Evolutionary conservation across 495 filamentous ascomycete genomes (phyloP).

Genomic region (Aspergillus carlsbadensis): DNA sequence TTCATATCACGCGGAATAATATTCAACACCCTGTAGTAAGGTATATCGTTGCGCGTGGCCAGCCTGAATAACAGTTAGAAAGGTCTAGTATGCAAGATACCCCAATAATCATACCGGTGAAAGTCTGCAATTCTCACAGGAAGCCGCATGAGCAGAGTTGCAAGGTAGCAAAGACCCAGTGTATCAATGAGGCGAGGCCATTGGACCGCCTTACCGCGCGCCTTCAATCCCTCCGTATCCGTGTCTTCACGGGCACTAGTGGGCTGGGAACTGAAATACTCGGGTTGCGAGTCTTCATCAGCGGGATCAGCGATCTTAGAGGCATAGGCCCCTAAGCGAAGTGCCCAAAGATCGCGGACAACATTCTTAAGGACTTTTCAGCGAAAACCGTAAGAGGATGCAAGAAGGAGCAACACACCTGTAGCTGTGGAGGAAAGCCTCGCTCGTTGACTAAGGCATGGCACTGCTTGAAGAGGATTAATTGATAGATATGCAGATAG

Average conservation of each 20-base stretch:
- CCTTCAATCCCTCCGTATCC: constrained; percentile 26
- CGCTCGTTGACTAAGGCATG: constrained; percentile 59
- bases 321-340: constrained; percentile 56
- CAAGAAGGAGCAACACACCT: constrained; percentile 32
- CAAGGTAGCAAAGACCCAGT: constrained; percentile 67
- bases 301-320: constrained; percentile 34
- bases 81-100: background rate
- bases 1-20: constrained; percentile 65
- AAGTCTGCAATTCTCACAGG: constrained; percentile 64
- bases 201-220: constrained; percentile 26
- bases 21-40: constrained; percentile 42
- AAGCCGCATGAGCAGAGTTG: constrained; percentile 59
- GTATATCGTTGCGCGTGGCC: constrained; percentile 46
- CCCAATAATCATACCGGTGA: constrained; percentile 39
- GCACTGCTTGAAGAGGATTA: constrained; percentile 79
- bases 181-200: constrained; percentile 62
- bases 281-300: constrained; percentile 34
- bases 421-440: constrained; percentile 62
- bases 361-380: constrained; percentile 38
- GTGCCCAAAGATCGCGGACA: constrained; percentile 67
- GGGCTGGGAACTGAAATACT: constrained; percentile 54
- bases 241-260: constrained; percentile 27
- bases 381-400: background rate
- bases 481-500: constrained; percentile 80
- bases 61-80: constrained; percentile 19